These are phyloP conservation scores for Pichia sp. DNA, from an alignment of 1,139 yeast species.

Conservation along the genomic window DNA sequence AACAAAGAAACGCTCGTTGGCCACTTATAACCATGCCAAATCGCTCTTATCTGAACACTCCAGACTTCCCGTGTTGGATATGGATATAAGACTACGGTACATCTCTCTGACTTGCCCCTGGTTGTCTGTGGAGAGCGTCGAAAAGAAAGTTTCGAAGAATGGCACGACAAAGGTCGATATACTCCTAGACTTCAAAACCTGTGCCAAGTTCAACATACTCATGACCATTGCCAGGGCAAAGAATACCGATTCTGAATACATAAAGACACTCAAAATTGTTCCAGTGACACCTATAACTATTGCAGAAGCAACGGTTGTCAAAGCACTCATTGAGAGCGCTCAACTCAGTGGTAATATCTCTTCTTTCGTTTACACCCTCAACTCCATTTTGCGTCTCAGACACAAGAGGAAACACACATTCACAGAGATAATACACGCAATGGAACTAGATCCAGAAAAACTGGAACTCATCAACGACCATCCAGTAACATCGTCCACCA, in stretches of 20 bases:
- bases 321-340: slow-evolving; percentile 13
- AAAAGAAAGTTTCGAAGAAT: neutral
- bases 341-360: slow-evolving; percentile 18
- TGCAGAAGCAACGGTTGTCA: neutral
- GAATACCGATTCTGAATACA: no score
- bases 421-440: neutral
- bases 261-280: neutral
- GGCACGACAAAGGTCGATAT: neutral
- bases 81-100: slow-evolving; percentile 17
- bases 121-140: slow-evolving; percentile 15
- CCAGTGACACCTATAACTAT: neutral
- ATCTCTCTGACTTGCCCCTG: slow-evolving; percentile 22
- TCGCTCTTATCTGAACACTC: slow-evolving; percentile 15
- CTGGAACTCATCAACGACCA: no score
- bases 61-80: slow-evolving; percentile 23
- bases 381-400: slow-evolving; percentile 9
- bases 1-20: neutral
- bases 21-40: neutral
- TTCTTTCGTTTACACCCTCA: slow-evolving; percentile 16
- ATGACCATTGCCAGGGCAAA: no score
- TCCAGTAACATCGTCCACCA: neutral
- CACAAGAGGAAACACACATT: slow-evolving; percentile 1
- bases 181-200: neutral
- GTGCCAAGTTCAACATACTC: neutral
- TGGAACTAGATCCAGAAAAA: no score